These are phyloP conservation scores for Eustoma russellianum DNA, from an alignment of 257 asterid species.

Conservation along the genomic window DNA sequence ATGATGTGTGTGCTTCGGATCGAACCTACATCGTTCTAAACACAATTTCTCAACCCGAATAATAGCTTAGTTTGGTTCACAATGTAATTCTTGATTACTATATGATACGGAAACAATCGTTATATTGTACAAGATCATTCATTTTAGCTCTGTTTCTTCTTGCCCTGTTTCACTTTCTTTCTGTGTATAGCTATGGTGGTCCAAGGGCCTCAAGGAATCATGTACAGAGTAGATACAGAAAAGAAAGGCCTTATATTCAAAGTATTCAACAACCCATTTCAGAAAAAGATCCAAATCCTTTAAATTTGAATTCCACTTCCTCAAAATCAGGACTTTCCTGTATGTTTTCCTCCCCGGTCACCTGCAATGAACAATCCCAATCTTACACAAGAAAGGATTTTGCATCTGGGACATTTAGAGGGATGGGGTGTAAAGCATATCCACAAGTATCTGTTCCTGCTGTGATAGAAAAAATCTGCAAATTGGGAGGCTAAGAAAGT, in stretches of 20 bases:
- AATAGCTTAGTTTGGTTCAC: too few species aligned
- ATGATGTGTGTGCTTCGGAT: too few species aligned
- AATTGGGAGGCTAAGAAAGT: conserved; percentile 73
- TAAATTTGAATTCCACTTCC: conserved; percentile 20
- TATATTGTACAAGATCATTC: too few species aligned
- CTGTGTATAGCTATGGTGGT: conserved; percentile 18
- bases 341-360: conserved; percentile 30
- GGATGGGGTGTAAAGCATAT: conserved; percentile 79
- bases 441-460: conserved; percentile 90
- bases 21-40: too few species aligned
- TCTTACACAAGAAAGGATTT: conserved; percentile 58
- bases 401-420: conserved; percentile 58
- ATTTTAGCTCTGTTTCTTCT: too few species aligned
- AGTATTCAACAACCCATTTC: conserved; percentile 17
- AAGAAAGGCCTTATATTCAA: conserved; percentile 35
- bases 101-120: too few species aligned
- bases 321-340: conserved; percentile 68
- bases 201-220: conserved; percentile 30
- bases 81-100: too few species aligned
- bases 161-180: too few species aligned
- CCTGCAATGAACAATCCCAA: conserved; percentile 18
- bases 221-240: conserved; percentile 36
- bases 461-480: conserved; percentile 64
- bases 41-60: too few species aligned
- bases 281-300: conserved; percentile 44